Evolutionary conservation across 2,329 filamentous ascomycete species (phyloP).

Genomic region (Penicillium crustosum): DNA sequence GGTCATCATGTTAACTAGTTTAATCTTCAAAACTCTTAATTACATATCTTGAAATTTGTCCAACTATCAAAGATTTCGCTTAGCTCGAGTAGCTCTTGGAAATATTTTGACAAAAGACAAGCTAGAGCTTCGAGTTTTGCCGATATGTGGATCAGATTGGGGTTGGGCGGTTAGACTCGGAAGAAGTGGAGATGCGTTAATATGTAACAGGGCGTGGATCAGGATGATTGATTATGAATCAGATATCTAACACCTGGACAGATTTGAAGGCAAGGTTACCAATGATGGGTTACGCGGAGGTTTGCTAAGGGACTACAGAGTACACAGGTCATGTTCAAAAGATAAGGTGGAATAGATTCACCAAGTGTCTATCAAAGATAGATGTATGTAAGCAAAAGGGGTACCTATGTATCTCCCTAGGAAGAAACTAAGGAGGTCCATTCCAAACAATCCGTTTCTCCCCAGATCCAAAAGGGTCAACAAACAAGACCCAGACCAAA

Average conservation of each 20-base stretch:
- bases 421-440: background rate
- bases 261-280: background rate
- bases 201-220: background rate
- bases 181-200: background rate
- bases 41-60: background rate
- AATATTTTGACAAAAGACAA: background rate
- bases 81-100: background rate
- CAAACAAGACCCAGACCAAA: conserved; percentile 1
- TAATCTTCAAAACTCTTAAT: background rate
- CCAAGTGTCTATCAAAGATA: conserved; percentile 1
- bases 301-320: background rate
- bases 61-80: background rate
- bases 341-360: background rate
- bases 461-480: background rate
- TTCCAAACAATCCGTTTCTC: conserved; percentile 1
- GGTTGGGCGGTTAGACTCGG: conserved; percentile 1
- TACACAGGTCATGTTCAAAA: background rate
- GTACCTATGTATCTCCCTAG: conserved; percentile 5
- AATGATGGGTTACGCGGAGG: background rate
- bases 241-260: background rate
- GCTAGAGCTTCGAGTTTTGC: background rate
- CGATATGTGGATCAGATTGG: background rate
- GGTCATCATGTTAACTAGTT: background rate
- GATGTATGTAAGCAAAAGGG: background rate
- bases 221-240: background rate